A percentile compares a stretch with the other conserved stretches of the same genome.
Conservation (phyloP, 139 green algal species). For the Tetraselmis striata region DNA sequence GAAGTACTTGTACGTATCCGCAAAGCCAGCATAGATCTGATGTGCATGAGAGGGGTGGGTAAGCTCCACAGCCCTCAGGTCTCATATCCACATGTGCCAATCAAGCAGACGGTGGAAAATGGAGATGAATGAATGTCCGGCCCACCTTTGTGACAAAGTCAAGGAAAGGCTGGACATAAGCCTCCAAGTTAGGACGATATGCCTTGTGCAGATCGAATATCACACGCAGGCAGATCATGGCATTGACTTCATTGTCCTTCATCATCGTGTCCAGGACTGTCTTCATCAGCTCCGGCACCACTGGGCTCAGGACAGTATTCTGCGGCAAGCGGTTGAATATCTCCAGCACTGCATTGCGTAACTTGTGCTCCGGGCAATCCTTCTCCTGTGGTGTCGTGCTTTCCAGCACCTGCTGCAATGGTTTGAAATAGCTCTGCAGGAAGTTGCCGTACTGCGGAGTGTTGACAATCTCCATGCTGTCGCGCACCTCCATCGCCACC, state of each 20-base stretch:
- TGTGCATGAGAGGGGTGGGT: no score
- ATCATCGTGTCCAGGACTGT: conserved; percentile 55
- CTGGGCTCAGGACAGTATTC: conserved; percentile 52
- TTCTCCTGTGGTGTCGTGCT: conserved; percentile 28
- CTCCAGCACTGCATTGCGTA: conserved; percentile 65
- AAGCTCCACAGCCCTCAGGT: no score
- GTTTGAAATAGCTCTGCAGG: conserved; percentile 47
- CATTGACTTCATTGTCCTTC: conserved; percentile 88
- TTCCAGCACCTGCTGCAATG: conserved; percentile 39
- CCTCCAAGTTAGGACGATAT: conserved; percentile 52
- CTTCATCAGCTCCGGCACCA: conserved; percentile 55
- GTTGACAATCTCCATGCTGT: conserved; percentile 59
- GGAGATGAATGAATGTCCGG: no score
- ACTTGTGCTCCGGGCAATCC: conserved; percentile 48
- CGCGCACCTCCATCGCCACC: conserved; percentile 46
- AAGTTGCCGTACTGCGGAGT: conserved; percentile 51
- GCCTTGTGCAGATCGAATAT: conserved; percentile 87
- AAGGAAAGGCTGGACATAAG: conserved; percentile 59
- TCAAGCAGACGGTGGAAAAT: no score
- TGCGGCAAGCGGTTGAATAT: conserved; percentile 69
- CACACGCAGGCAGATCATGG: conserved; percentile 61
- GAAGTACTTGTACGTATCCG: conserved; percentile 25
- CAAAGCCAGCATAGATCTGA: neutral
- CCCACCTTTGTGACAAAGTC: conserved; percentile 66
- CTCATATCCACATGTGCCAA: no score